A percentile compares a stretch with the other conserved stretches of the same genome.
These are phyloP conservation scores for Salix dunnii DNA, from an alignment of 345 rosid genomes.

Conservation along the genomic window DNA sequence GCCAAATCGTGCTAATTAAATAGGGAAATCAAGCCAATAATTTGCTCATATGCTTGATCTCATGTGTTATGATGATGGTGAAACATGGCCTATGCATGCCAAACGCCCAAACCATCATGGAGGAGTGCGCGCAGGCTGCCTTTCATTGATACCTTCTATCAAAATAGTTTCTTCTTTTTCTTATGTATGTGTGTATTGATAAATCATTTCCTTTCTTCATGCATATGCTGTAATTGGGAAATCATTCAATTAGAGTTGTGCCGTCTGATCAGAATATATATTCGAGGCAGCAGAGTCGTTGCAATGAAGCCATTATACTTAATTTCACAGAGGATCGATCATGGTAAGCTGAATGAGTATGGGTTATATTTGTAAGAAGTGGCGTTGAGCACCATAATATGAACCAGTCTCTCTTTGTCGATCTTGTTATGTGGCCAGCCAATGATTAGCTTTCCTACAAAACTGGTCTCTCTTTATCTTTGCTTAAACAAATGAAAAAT, in stretches of 20 bases:
- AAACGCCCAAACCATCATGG: not conserved
- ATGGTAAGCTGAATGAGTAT: not conserved
- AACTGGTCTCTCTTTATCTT: not conserved
- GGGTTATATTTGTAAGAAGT: not conserved
- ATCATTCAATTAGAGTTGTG: too few species aligned
- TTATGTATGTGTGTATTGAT: too few species aligned
- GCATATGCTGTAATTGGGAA: not conserved
- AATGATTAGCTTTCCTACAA: conserved; percentile 21
- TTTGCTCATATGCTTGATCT: not conserved
- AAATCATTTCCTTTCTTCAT: not conserved
- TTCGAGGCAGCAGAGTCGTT: too few species aligned
- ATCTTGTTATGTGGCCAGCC: conserved; percentile 12
- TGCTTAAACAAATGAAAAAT: not conserved
- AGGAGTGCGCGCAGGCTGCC: too few species aligned
- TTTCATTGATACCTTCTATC: too few species aligned
- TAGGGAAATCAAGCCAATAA: not conserved
- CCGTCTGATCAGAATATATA: not conserved
- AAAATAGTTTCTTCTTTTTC: too few species aligned
- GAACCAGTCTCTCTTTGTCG: not conserved
- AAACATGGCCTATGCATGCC: not conserved
- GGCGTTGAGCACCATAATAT: not conserved
- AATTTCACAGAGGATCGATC: too few species aligned
- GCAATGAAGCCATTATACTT: not conserved
- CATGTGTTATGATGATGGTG: not conserved
- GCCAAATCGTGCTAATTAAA: not conserved